Evolutionary conservation across 805 yeast genomes (phyloP).

Genomic region (Sungouiella blattae): DNA sequence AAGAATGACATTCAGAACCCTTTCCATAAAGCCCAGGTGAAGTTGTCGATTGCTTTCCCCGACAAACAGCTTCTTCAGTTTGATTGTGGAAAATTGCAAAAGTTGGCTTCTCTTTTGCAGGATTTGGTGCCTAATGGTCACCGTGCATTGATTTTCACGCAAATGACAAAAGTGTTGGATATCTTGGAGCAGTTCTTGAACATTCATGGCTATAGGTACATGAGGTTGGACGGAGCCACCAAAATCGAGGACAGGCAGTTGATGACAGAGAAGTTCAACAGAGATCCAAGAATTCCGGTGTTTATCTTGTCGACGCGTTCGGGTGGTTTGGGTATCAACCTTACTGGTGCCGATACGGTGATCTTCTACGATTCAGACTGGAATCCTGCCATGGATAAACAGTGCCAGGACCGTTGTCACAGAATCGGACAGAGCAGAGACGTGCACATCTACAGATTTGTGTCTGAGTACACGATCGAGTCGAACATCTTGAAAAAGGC

Average conservation of each 20-base stretch:
- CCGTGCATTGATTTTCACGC: conserved; percentile 92
- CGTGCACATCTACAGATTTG: conserved; percentile 94
- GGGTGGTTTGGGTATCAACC: conserved; percentile 96
- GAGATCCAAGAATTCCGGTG: conserved; percentile 80
- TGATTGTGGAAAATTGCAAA: conserved; percentile 96
- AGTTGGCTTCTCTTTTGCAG: conserved; percentile 68
- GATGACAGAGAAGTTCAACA: conserved; percentile 87
- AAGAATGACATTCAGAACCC: conserved; percentile 45
- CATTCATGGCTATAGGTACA: conserved; percentile 88
- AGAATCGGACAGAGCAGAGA: conserved; percentile 98
- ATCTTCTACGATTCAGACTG: conserved; percentile 97
- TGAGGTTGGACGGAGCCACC: conserved; percentile 97
- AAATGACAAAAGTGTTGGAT: conserved; percentile 96
- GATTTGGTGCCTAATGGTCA: conserved; percentile 85
- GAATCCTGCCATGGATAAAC: conserved; percentile 99
- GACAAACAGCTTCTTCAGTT: conserved; percentile 88
- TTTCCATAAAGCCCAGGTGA: conserved; percentile 80
- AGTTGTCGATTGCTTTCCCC: conserved; percentile 90
- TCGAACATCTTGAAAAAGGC: conserved; percentile 92
- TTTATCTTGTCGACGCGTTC: conserved; percentile 93
- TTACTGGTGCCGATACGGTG: conserved; percentile 98
- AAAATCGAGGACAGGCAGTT: conserved; percentile 95
- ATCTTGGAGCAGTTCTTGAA: conserved; percentile 89
- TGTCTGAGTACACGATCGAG: conserved; percentile 93
- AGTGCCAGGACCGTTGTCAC: conserved; percentile 98